These are phyloP conservation scores for Takakia lepidozioides DNA, from an alignment of 225 moss, liverwort and hornwort species.

Conservation along the genomic window DNA sequence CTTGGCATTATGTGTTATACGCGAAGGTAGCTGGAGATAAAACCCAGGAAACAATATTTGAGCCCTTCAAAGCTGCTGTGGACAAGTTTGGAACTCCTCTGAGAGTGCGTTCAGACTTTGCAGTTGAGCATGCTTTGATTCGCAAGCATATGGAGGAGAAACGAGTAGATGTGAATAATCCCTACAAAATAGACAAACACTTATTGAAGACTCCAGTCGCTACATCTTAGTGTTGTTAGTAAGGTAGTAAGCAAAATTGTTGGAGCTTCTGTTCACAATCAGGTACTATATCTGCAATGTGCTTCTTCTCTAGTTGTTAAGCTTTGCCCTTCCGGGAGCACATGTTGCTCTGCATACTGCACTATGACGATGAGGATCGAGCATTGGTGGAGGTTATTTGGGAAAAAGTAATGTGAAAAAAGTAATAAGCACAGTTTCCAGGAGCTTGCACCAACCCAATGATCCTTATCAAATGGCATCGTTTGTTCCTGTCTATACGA, in stretches of 20 bases:
- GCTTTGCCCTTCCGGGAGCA: not conserved
- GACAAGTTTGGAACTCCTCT: not conserved
- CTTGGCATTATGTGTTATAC: not conserved
- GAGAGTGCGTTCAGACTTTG: conserved; percentile 1
- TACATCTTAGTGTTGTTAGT: too few species aligned
- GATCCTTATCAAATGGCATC: too few species aligned
- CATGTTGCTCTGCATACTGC: not conserved
- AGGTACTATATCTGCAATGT: too few species aligned
- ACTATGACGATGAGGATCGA: not conserved
- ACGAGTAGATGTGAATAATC: not conserved
- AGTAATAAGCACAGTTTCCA: too few species aligned
- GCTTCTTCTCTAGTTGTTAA: not conserved
- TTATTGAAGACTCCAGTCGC: too few species aligned
- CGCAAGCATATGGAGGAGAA: not conserved
- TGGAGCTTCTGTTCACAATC: conserved; percentile 4
- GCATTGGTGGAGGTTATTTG: not conserved
- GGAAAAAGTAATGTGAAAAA: too few species aligned
- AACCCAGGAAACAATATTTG: not conserved
- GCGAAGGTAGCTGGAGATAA: conserved; percentile 2
- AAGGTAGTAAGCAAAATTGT: too few species aligned
- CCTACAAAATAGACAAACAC: not conserved
- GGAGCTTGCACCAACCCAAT: too few species aligned
- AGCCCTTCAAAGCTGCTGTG: not conserved
- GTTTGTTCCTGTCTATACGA: too few species aligned
- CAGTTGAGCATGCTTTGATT: not conserved